These are phyloP conservation scores for Ustilago crameri DNA, from an alignment of 1,284 basidiomycete species.

Conservation along the genomic window DNA sequence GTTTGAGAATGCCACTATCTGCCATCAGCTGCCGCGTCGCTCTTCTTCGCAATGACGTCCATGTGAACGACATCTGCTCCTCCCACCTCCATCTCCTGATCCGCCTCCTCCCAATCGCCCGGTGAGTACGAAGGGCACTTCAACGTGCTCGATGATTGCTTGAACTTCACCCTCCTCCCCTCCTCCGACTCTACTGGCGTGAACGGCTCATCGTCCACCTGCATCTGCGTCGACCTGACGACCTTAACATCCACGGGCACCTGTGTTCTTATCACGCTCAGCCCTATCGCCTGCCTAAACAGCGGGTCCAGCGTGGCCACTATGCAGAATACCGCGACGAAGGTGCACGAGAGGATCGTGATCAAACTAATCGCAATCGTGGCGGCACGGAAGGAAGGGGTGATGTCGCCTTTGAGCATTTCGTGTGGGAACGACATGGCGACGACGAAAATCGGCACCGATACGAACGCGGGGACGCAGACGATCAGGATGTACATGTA, in stretches of 20 bases:
- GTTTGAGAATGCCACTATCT: too few relatives aligned
- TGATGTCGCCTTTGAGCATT: conserved; percentile 7
- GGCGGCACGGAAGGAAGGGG: neutral
- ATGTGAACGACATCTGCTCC: too few relatives aligned
- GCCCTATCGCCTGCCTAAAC: conserved; percentile 30
- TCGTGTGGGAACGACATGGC: neutral
- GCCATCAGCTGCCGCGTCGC: too few relatives aligned
- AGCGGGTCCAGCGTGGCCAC: conserved; percentile 31
- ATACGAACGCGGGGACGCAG: conserved; percentile 10
- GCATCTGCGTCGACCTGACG: too few relatives aligned
- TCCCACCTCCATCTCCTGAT: too few relatives aligned
- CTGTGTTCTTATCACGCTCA: conserved; percentile 14
- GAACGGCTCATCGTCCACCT: too few relatives aligned
- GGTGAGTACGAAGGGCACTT: too few relatives aligned
- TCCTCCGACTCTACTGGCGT: too few relatives aligned
- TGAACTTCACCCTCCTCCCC: too few relatives aligned
- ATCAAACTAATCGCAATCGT: neutral
- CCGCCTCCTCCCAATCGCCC: too few relatives aligned
- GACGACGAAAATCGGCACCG: conserved; percentile 18
- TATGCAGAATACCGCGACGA: conserved; percentile 16
- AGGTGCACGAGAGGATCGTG: conserved; percentile 14
- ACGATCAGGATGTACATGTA: conserved; percentile 8
- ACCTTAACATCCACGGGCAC: conserved; percentile 15
- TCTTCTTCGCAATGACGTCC: too few relatives aligned
- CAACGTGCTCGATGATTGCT: too few relatives aligned